A percentile compares a stretch with the other conserved stretches of the same genome.
Evolutionary conservation across 1,139 yeast genomes (phyloP).

Genomic region (Debaryomycetaceae sp.): DNA sequence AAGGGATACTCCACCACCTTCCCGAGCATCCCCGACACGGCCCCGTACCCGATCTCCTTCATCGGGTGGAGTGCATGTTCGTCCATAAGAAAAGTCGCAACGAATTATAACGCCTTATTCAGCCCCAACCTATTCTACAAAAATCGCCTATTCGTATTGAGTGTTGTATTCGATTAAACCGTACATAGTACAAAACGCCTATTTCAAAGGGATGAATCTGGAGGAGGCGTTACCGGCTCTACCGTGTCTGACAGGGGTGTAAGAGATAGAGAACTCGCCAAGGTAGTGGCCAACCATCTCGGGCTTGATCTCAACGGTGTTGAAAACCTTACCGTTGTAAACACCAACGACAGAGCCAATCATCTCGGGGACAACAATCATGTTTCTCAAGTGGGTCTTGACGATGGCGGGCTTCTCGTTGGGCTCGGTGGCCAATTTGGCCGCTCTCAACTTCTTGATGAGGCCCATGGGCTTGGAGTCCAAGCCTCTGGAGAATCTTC

Average conservation of each 20-base stretch:
- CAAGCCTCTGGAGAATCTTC: constrained; percentile 98
- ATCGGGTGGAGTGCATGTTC: constrained; percentile 18
- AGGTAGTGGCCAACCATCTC: constrained; percentile 99
- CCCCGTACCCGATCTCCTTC: constrained; percentile 43
- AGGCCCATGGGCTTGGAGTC: constrained; percentile 95
- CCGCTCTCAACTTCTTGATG: constrained; percentile 97
- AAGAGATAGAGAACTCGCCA: constrained; percentile 99
- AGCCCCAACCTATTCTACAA: not conserved
- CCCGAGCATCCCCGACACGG: constrained; percentile 74
- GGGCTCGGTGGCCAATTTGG: constrained; percentile 87
- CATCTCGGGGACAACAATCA: constrained; percentile 99
- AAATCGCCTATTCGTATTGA: constrained; percentile 4
- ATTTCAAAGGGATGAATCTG: constrained; percentile 70
- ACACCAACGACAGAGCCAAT: constrained; percentile 98
- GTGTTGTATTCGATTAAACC: constrained; percentile 9
- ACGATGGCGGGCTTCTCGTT: constrained; percentile 97
- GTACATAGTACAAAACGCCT: constrained; percentile 16
- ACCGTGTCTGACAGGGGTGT: constrained; percentile 99
- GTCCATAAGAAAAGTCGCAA: not conserved
- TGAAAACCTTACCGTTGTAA: constrained; percentile 99
- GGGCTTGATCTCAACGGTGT: constrained; percentile 98
- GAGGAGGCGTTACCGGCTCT: constrained; percentile 96
- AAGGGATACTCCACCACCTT: constrained; percentile 87
- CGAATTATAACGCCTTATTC: not conserved
- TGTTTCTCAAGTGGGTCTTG: constrained; percentile 99